phyloP scores from a whole-genome alignment of 2,329 filamentous ascomycete genomes.

The Microcera coccophila region DNA sequence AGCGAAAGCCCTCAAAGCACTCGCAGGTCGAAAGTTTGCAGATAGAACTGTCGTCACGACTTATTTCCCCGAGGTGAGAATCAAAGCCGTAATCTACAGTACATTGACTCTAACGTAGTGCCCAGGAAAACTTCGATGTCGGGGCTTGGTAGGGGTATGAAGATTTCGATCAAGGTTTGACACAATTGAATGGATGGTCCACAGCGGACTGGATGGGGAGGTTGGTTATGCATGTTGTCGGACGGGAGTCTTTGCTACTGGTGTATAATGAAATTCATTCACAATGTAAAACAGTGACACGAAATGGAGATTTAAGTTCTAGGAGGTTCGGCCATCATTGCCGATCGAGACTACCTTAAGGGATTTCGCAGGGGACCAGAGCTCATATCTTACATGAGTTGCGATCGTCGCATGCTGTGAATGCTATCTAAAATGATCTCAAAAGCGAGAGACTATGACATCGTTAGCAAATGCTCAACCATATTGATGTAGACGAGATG shows the following conservation, averaged over 20 bases:
- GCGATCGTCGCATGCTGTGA: no score
- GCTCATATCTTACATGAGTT: no score
- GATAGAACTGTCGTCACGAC: slow-evolving; percentile 95
- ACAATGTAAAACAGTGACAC: slow-evolving; percentile 30
- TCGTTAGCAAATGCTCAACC: slow-evolving; percentile 18
- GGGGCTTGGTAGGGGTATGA: slow-evolving; percentile 65
- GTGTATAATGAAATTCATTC: slow-evolving; percentile 22
- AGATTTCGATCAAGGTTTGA: background rate
- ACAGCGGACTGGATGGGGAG: background rate
- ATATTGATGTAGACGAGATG: slow-evolving; percentile 6
- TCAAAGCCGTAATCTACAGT: background rate
- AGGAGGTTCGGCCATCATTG: background rate
- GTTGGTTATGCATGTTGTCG: slow-evolving; percentile 18
- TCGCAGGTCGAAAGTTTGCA: slow-evolving; percentile 93
- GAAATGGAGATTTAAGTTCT: slow-evolving; percentile 7
- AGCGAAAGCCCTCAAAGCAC: slow-evolving; percentile 77
- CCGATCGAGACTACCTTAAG: no score
- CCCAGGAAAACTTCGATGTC: slow-evolving; percentile 88
- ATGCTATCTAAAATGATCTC: no score
- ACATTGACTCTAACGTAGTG: slow-evolving; percentile 29
- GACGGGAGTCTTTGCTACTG: slow-evolving; percentile 19
- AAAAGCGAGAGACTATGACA: slow-evolving; percentile 6
- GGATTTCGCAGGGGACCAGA: no score
- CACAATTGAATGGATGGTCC: slow-evolving; percentile 11
- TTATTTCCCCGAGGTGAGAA: slow-evolving; percentile 81